phyloP scores from a whole-genome alignment of 208 protist genomes.

The Acanthamoeba polyphaga region DNA sequence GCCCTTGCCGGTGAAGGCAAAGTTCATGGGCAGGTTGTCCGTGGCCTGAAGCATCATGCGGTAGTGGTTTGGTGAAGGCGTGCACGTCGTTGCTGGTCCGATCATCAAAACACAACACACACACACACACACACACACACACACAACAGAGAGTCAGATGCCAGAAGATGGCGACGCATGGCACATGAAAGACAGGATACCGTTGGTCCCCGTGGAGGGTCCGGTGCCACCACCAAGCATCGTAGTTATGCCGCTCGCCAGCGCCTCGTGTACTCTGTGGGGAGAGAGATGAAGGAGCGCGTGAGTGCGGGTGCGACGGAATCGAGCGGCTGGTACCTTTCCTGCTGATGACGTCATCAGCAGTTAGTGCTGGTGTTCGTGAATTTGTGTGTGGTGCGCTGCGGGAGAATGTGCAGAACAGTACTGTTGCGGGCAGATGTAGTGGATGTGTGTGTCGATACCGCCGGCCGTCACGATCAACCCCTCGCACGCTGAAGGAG shows the following conservation, averaged over 20 bases:
- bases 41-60: slow-evolving; percentile 87
- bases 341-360: too few species aligned
- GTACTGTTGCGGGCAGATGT: slow-evolving; percentile 86
- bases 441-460: slow-evolving; percentile 88
- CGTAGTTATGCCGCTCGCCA: slow-evolving; percentile 83
- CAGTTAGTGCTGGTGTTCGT: neutral
- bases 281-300: too few species aligned
- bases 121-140: too few species aligned
- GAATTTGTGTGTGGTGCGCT: neutral
- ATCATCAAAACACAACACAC: neutral
- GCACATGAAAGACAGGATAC: neutral
- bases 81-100: slow-evolving; percentile 78
- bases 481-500: slow-evolving; percentile 50
- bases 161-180: neutral
- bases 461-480: slow-evolving; percentile 83
- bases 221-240: slow-evolving; percentile 84
- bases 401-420: neutral
- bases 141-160: too few species aligned
- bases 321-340: too few species aligned
- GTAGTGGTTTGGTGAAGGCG: slow-evolving; percentile 72
- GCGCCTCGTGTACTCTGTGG: slow-evolving; percentile 65
- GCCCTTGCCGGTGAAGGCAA: slow-evolving; percentile 87
- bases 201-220: slow-evolving; percentile 77
- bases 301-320: too few species aligned
- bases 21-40: slow-evolving; percentile 85